Evolutionary conservation across 371 early-diverging fungal species (phyloP), one percentile per base, ranked within the genome.

Genomic region (Mortierella sp.): DNA sequence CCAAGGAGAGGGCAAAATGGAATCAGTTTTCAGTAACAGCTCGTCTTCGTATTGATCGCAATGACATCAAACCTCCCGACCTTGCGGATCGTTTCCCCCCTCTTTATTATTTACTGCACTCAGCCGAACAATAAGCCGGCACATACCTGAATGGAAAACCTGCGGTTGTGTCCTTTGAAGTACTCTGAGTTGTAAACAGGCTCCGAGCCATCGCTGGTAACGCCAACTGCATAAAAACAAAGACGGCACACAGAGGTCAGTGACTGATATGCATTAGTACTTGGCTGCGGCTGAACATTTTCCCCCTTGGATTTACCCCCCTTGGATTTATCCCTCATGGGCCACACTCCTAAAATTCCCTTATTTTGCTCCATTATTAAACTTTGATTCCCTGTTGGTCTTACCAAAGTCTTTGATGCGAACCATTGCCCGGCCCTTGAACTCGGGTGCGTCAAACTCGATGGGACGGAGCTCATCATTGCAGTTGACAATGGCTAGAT

Each of bases 331-430:
- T n/a, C n/a, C n/a, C n/a, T n/a, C n/a, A n/a, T n/a, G n/a, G 12
- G 23, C 46, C 47, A 56, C 21, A 32, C 44, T 32, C 21, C 49
- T 28, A 31, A 28, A 41, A 27, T 27, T 31, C 14, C 19, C 32
- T 43, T 44, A 27, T 21, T 12, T 8, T 26, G 14, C 1, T 1
- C n/a, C 26, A 42, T 12, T 15, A 8, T 8, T 50, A 7, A 17
- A 2, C 17, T 30, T 19, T 52, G 37, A 4, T 14, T 57, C 7
- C 15, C 24, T 30, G 9, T 56, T 46, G 1, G 24, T 24, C 69
- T 52, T 59, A 78, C 78, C 69, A 76, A 86, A 88, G 82, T 88
- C 83, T 66, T 80, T 83, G 61, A 86, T 81, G 19, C 88, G 79
- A 44, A 88, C 82, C 44, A 79, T 65, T 8, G 85, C 70, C 54